Percentiles rank a stretch among this genome's conserved stretches.
These are phyloP conservation scores for Carex parvula DNA, from an alignment of 176 grass and related monocot species.

Conservation along the genomic window DNA sequence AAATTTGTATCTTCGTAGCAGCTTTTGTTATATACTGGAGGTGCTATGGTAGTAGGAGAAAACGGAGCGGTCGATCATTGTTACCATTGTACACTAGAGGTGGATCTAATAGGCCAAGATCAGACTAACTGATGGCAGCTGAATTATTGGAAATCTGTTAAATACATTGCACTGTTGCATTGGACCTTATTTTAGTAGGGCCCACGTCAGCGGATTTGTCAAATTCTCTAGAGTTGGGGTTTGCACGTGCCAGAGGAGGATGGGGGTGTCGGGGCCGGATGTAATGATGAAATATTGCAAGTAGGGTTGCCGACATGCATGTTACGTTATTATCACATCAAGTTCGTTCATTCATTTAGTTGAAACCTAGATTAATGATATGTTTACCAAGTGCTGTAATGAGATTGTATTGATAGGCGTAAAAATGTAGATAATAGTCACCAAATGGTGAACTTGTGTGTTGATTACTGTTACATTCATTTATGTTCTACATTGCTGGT, in stretches of 20 bases:
- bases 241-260: background rate
- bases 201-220: constrained; percentile 24
- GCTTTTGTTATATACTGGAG: constrained; percentile 65
- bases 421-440: constrained; percentile 18
- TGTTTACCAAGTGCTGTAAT: background rate
- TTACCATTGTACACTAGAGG: constrained; percentile 68
- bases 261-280: background rate
- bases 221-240: constrained; percentile 28
- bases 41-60: constrained; percentile 58
- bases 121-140: constrained; percentile 42
- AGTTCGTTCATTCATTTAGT: constrained; percentile 22
- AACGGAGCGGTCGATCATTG: constrained; percentile 38
- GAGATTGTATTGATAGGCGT: background rate
- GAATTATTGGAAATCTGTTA: constrained; percentile 7
- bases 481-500: background rate
- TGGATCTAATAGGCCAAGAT: constrained; percentile 49
- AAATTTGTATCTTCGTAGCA: constrained; percentile 36
- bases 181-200: constrained; percentile 50
- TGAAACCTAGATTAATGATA: background rate
- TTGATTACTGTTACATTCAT: constrained; percentile 1
- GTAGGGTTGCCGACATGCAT: background rate
- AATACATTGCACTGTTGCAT: constrained; percentile 24
- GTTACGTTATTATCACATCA: background rate
- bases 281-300: constrained; percentile 16
- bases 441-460: background rate